Evolutionary conservation across 768 basidiomycete genomes (phyloP), one percentile per base, ranked within the genome.

Genomic region (Trametes cingulata): DNA sequence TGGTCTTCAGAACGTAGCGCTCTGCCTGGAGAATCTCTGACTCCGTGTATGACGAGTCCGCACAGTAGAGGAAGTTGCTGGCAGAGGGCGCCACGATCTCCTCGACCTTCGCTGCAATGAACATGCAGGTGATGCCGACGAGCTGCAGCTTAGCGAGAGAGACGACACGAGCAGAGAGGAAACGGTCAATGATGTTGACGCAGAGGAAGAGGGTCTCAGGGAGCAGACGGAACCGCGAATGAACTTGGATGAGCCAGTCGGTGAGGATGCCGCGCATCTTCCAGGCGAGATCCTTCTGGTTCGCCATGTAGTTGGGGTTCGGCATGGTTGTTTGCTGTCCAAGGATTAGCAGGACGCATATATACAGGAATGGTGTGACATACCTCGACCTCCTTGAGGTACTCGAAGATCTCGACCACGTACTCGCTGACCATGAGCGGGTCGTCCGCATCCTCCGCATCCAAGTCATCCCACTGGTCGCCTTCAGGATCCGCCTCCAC

Each of bases 371-470:
- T 27, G 13, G 27, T 51, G 20, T 41, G 56, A 63, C 33, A 43
- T 69, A 95, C 95, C 84, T 98, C 94, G 60, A 87, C 79, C 61
- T 83, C 76, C 71, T 88, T 91, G 76, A 98, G 82, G 76, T 99
- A 98, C 57, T 89, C 78, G 77, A 95, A 95, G 62, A 98, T 95
- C 59, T 98, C 97, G 24, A 79, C 79, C 51, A 97, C 95, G 69
- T 99, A 99, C 74, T 98, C 93, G 76, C 88, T 90, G 65, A 97
- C 95, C 95, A 98, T 98, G 61, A 93, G 80, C 14, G 96, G 97
- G 69, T 99, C 96, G 50, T 95, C 93, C 53, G 78, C 85, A 71
- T 98, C 95, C 20, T 95, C 94, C 1, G 85, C 86, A 64, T 98
- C 95, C 15, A 98, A 82, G 69, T 98, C 96, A 29, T 90, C 90